A percentile compares a stretch with the other conserved stretches of the same genome.
Conservation (phyloP, 2,329 filamentous ascomycete genomes). For the Trichoderma gracile region DNA sequence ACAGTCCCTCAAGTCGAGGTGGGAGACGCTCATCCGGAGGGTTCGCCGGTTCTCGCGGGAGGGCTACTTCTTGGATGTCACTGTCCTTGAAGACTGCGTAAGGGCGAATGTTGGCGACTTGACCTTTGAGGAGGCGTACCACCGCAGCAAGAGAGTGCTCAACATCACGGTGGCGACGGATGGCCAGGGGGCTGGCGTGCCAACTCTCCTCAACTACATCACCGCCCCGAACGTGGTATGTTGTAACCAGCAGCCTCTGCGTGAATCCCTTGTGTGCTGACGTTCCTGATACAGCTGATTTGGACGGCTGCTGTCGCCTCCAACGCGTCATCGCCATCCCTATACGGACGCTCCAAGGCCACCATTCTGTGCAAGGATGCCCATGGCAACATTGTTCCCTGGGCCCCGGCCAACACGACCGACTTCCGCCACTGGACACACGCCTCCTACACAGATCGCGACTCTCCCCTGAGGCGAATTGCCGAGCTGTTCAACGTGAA, state of each 20-base stretch:
- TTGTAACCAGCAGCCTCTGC: constrained; percentile 32
- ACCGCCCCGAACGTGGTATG: constrained; percentile 89
- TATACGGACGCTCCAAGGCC: constrained; percentile 64
- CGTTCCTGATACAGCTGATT: constrained; percentile 59
- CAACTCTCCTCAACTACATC: constrained; percentile 85
- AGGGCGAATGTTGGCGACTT: constrained; percentile 82
- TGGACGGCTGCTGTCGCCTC: constrained; percentile 78
- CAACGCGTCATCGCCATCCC: constrained; percentile 64
- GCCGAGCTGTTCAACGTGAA: constrained; percentile 89
- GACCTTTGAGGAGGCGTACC: constrained; percentile 91
- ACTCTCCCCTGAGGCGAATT: constrained; percentile 66
- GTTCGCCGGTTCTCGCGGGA: constrained; percentile 68
- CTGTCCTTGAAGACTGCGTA: constrained; percentile 80
- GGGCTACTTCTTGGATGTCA: constrained; percentile 82
- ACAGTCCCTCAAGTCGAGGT: constrained; percentile 46
- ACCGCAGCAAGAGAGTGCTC: constrained; percentile 78
- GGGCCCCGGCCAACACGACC: constrained; percentile 63
- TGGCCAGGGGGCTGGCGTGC: constrained; percentile 71
- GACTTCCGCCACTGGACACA: constrained; percentile 70
- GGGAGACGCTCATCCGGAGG: constrained; percentile 65
- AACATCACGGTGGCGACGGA: constrained; percentile 88
- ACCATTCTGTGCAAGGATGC: constrained; percentile 76
- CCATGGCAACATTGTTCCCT: constrained; percentile 70
- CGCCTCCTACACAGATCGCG: constrained; percentile 64
- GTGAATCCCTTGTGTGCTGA: neutral